Evolutionary conservation across 306 rosid species (phyloP), one percentile per base, ranked within the genome.

Genomic region (Rubus parviflorus): DNA sequence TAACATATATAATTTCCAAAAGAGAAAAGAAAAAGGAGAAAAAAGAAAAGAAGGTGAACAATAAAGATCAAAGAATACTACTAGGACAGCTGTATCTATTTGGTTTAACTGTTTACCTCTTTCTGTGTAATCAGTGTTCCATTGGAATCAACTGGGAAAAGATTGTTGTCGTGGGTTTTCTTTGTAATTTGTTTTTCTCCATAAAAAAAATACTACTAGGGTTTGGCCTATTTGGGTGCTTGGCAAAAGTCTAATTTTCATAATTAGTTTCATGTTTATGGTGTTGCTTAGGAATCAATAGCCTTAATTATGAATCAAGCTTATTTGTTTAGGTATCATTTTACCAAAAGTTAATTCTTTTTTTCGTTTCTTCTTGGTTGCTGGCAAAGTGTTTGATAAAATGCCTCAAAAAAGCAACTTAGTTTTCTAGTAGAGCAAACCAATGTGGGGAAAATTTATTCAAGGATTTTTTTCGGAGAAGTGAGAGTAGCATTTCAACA

Each of bases 221-320:
- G 20, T 54, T 74, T 74, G 46, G 58, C 48, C 15, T 15, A 40
- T 40, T 40, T 38, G 22, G 42, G 30, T 42, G 68, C 77, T 46
- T 14, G 70, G 60, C 37, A 60, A 60, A 60, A 61, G 56, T 60
- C 61, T 46, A n/a, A 61, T 74, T 60, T 23, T 51, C 77, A 73
- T 0, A 8, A 5, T 6, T n/a, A 9, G 19, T 13, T 72, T 47
- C 57, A 17, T 12, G 20, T 38, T 20, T 54, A 41, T 73, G 41
- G 37, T 73, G 46, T 51, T 20, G 25, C 19, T 15, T 23, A 42
- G 38, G 45, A 41, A 42, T 43, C 77, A 42, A 42, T 42, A 17
- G 40, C 16, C 68, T 15, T 22, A 15, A 30, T 53, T 15, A 42
- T 42, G 25, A 45, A 20, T 42, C 0, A 19, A 20, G n/a, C 11